Conservation (phyloP, 1,139 yeast genomes). For the Suhomyces bribrorum region DNA sequence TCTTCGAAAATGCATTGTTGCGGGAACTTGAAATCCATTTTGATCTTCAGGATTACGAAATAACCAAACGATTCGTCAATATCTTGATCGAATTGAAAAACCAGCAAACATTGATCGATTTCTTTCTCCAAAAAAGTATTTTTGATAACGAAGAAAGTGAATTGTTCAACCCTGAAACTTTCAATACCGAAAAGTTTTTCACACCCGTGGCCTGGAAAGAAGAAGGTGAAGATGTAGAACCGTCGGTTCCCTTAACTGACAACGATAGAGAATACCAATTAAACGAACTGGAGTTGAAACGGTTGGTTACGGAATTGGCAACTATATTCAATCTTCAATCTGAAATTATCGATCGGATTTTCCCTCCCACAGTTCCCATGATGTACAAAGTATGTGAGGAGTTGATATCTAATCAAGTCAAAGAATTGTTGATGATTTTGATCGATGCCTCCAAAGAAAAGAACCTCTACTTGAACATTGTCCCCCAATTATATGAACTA, state of each 20-base stretch:
- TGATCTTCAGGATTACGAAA: slow-evolving; percentile 49
- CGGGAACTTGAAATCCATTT: slow-evolving; percentile 68
- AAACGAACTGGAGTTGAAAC: slow-evolving; percentile 23
- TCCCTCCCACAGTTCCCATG: slow-evolving; percentile 46
- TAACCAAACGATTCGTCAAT: slow-evolving; percentile 35
- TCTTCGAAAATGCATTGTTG: slow-evolving; percentile 72
- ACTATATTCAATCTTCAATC: slow-evolving; percentile 39
- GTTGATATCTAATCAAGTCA: slow-evolving; percentile 42
- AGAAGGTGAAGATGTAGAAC: slow-evolving; percentile 7
- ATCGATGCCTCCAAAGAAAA: slow-evolving; percentile 32
- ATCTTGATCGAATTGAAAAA: slow-evolving; percentile 41
- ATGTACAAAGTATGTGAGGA: slow-evolving; percentile 53
- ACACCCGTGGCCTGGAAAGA: slow-evolving; percentile 3
- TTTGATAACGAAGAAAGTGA: slow-evolving; percentile 40
- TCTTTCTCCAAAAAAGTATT: slow-evolving; percentile 47
- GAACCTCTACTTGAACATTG: slow-evolving; percentile 27
- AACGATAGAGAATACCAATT: slow-evolving; percentile 11
- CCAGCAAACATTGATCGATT: slow-evolving; percentile 48
- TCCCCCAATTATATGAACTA: slow-evolving; percentile 36
- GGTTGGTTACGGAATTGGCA: slow-evolving; percentile 30
- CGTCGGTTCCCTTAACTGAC: background rate
- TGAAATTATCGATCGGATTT: slow-evolving; percentile 38
- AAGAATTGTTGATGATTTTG: slow-evolving; percentile 35
- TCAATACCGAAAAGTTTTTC: slow-evolving; percentile 26
- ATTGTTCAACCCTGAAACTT: slow-evolving; percentile 32